Evolutionary conservation across 75 land plant species (phyloP).

Genomic region (Cupressus sempervirens): DNA sequence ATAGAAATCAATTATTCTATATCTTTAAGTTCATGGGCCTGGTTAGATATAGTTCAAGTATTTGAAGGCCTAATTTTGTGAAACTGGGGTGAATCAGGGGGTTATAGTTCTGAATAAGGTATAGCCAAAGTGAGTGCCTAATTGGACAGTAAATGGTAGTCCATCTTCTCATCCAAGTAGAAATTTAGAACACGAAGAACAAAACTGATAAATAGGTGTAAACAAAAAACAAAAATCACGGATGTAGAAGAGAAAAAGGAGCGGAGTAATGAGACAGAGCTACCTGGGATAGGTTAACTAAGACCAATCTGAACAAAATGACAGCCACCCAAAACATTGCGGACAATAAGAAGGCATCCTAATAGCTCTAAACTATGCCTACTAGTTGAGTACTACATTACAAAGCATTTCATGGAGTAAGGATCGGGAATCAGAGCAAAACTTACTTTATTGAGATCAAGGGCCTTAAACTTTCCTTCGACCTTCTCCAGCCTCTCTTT

Average conservation of each 20-base stretch:
- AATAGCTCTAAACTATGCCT: too few relatives aligned
- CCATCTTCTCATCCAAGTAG: not conserved
- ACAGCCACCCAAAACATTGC: too few relatives aligned
- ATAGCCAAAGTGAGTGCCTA: not conserved
- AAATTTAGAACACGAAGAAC: not conserved
- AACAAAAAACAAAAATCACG: too few relatives aligned
- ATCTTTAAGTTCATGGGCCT: not conserved
- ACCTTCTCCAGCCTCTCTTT: conserved; percentile 85
- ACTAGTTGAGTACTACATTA: not conserved
- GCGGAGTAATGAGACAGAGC: too few relatives aligned
- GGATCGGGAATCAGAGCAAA: not conserved
- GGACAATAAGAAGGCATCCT: too few relatives aligned
- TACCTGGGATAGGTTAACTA: too few relatives aligned
- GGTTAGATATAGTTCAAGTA: not conserved
- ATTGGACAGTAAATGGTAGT: not conserved
- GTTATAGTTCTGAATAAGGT: not conserved
- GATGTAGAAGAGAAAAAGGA: too few relatives aligned
- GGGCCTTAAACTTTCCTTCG: conserved; percentile 75
- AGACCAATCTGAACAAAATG: too few relatives aligned
- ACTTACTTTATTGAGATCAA: conserved; percentile 83
- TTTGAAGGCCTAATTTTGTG: not conserved
- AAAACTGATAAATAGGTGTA: not conserved
- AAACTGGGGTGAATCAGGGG: not conserved
- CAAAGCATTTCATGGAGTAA: not conserved
- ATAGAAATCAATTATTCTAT: not conserved